Evolutionary conservation across 106 monocot species (phyloP), one percentile per base, ranked within the genome.

Genomic region (Vanilla planifolia): DNA sequence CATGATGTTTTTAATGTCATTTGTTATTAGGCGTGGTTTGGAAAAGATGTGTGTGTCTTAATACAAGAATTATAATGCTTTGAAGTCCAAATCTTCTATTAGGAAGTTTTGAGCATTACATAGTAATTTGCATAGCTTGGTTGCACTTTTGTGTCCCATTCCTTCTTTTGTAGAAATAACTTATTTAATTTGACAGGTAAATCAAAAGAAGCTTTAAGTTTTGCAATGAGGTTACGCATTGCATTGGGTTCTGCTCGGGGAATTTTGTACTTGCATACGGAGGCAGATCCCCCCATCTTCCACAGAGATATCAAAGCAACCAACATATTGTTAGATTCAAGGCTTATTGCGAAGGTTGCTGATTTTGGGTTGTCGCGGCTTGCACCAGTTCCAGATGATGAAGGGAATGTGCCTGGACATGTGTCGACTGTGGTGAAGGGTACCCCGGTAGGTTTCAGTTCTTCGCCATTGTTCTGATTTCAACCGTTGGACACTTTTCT

Each of bases 361-460:
- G 96, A 98, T 80, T 98, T 98, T 87, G 96, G 96, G 68, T 79
- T 98, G 32, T 98, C 96, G 33, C 80, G 96, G 10, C 84, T 88
- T 67, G 96, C 91, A 36, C 90, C 90, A 37, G 43, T 81, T n/a
- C 84, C 83, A 21, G 74, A 81, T 33, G 57, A 47, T 46, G 83
- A 86, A 58, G 94, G 94, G 20, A 62, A 58, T 67, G 51, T 48
- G 36, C 91, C 78, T 51, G 76, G 70, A 75, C 81, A 98, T 79
- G 79, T 98, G 22, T 98, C 96, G 26, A 98, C 96, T 29, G 80
- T 85, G 11, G 91, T 98, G 22, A 98, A 91, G 65, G 96, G 96
- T 46, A 96, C 96, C 32, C 96, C 96, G 51, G 96, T 96, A 27
- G 77, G 91, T 76, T 40, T 44, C 13, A 30, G 13, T 32, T 32